A percentile compares a stretch with the other conserved stretches of the same genome.
Evolutionary conservation across 1,284 basidiomycete genomes (phyloP).

Genomic region (Cryptococcus sp.): DNA sequence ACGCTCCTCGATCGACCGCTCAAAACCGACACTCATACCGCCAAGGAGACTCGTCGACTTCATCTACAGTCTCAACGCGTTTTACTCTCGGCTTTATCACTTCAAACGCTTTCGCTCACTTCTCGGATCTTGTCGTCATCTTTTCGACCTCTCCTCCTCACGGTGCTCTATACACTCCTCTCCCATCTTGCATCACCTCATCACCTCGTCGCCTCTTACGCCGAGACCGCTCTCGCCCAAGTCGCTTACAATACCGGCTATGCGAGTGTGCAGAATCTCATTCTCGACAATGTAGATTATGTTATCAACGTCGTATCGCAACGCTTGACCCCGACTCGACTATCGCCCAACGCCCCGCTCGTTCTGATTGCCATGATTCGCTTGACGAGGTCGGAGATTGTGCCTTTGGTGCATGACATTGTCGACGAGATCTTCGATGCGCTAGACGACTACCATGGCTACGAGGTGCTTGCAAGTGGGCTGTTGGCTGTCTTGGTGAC

Average conservation of each 20-base stretch:
- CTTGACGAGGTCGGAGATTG: constrained; percentile 74
- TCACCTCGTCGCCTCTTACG: constrained; percentile 62
- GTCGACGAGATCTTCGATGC: constrained; percentile 94
- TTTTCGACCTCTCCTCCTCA: constrained; percentile 64
- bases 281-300: constrained; percentile 91
- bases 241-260: constrained; percentile 69
- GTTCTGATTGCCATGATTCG: constrained; percentile 76
- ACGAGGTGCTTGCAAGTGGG: constrained; percentile 52
- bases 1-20: constrained; percentile 41
- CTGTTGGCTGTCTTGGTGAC: constrained; percentile 67
- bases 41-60: constrained; percentile 25
- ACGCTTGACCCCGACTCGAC: constrained; percentile 64
- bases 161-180: constrained; percentile 74
- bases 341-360: constrained; percentile 55
- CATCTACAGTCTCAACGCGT: constrained; percentile 52
- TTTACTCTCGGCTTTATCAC: constrained; percentile 53
- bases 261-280: constrained; percentile 71
- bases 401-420: constrained; percentile 78
- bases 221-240: constrained; percentile 61
- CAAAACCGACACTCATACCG: constrained; percentile 19
- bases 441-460: constrained; percentile 87
- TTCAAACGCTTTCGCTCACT: constrained; percentile 66
- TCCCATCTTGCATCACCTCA: constrained; percentile 69
- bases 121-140: constrained; percentile 54
- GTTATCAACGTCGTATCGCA: constrained; percentile 80